Base-by-base conservation (phyloP, 2,329 filamentous ascomycete species). In the Ascochyta koolunga region DNA sequence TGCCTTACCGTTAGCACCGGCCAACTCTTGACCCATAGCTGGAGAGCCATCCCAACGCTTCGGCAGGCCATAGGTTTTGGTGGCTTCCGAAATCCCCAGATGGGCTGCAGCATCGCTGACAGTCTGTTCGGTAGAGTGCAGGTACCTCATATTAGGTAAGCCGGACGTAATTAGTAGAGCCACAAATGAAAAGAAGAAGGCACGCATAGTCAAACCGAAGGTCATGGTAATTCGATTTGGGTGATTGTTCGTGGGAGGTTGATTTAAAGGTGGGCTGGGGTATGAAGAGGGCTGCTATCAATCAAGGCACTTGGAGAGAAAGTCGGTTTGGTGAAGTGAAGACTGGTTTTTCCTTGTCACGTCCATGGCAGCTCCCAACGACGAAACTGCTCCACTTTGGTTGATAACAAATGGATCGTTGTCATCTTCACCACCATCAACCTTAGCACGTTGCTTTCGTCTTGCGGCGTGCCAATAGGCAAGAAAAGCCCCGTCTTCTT, bases 11-110 rank as follows among this genome's bases (percentile, higher is more conserved):
- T 44, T 49, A 35, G 44, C 51, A 5, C 24, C 36, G 9, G 24
- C 21, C 3, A 44, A 19, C 22, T 49, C 51, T 21, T 18, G 32
- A 25, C 51, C 39, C 51, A 54, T 49, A 9, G 39, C 51, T 5
- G 51, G 44, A 21, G 44, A 54, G 35, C 44, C 51, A 27, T 54
- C 44, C 44, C 51, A 54, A 2, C 44, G 38, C 15, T 33, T 54
- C 8, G 27, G 16, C 27, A 54, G 18, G 7, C 2, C 2, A 31
- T 27, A 38, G 24, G 13, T 21, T 11, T 42, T 46, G 8, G 19
- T 19, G 8, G 19, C 36, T 31, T 40, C 21, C 9, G 15, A 5
- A 1, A 21, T 10, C 6, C 13, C 15, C 3, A 24, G 11, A 9
- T 24, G n/a, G 29, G 18, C 11, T 10, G 25, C 7, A 21, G 22